phyloP scores from a whole-genome alignment of 2,329 filamentous ascomycete genomes.

The Cercospora canescens region DNA sequence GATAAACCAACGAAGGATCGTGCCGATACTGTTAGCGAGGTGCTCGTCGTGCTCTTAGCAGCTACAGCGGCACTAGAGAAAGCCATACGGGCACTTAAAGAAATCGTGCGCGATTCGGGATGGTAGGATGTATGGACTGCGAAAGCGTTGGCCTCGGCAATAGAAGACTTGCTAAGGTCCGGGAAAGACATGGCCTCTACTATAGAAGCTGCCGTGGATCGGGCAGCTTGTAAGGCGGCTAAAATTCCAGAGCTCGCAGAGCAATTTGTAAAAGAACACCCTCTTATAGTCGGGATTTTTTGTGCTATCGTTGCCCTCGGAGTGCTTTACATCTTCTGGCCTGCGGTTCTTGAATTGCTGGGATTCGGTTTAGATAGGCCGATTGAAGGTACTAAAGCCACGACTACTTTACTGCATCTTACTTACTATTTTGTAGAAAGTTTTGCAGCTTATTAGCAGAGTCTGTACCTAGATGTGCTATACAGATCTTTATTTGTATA shows the following conservation, averaged over 20 bases:
- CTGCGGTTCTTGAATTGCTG: not conserved
- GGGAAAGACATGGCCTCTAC: not conserved
- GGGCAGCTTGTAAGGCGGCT: not conserved
- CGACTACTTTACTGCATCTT: not conserved
- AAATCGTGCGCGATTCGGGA: not conserved
- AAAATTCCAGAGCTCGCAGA: not conserved
- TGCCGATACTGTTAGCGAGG: not conserved
- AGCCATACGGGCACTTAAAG: not conserved
- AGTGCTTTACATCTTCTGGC: not conserved
- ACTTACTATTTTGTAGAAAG: not conserved
- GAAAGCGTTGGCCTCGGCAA: not conserved
- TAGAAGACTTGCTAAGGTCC: not conserved
- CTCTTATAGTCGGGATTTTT: not conserved
- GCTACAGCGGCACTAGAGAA: not conserved
- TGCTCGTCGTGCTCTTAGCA: not conserved
- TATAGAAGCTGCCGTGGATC: not conserved
- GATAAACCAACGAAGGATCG: not conserved
- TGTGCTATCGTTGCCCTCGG: not conserved
- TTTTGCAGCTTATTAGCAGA: not conserved
- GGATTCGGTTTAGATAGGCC: not conserved
- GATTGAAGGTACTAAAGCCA: not conserved
- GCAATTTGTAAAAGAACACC: not conserved
- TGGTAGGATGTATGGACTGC: not conserved
- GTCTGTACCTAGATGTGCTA: not conserved
- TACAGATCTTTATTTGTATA: not conserved